Evolutionary conservation across 495 filamentous ascomycete genomes (phyloP), one percentile per base, ranked within the genome.

Genomic region (Collariella sp.): DNA sequence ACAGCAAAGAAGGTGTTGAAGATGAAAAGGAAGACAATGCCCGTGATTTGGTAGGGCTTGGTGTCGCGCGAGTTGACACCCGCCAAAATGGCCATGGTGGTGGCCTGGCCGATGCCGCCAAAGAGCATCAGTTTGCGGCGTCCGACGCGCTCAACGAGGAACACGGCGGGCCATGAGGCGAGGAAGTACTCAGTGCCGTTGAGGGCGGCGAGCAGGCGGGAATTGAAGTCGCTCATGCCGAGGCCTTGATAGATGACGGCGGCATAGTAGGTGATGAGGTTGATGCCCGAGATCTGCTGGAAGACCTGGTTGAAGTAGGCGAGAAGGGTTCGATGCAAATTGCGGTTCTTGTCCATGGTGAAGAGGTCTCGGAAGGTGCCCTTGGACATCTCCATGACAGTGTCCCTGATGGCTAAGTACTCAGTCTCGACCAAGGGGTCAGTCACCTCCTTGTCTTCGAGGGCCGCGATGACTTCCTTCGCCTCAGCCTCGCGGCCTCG

Each of bases 141-240:
- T 19, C 87, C 86, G 10, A 72, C 62, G 2, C 66, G 66, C 47
- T 74, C 72, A 34, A 88, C 82, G 0, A 84, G 82, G 56, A 85
- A 84, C 20, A 89, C 81, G 2, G 85, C 83, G 12, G 87, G 72
- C 77, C 81, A 84, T 0, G 84, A 87, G 13, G 84, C 85, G 29
- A 85, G 57, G 67, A 87, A 88, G 67, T 88, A 89, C 60, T 87
- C 83, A 6, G 85, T 88, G 22, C 84, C 83, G 61, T 84, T 86
- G 63, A 79, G 77, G 1, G 85, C 86, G 11, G 85, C 79, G n/a
- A 89, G 73, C 22, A 89, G 72, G 35, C 83, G 79, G 2, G 85
- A 79, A n/a, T 79, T 66, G 52, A 77, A 77, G 23, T 66, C 64
- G 26, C 57, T 53, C 29, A 73, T 71, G 43, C 66, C 70, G 29